Base-by-base conservation (phyloP, 2,329 filamentous ascomycete genomes). In the Trichoderma sp. region DNA sequence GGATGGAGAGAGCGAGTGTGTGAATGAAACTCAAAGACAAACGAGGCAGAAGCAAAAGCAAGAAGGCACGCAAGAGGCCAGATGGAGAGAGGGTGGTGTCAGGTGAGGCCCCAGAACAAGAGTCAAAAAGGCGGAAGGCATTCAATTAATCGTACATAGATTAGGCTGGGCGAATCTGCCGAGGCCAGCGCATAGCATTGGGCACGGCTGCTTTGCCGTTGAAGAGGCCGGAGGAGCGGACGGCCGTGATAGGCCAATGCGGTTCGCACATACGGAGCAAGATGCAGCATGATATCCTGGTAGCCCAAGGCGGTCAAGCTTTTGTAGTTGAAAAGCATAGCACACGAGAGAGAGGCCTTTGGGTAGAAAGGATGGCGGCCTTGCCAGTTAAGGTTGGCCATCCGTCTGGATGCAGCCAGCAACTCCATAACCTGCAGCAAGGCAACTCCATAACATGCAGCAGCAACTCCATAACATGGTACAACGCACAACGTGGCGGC, bases 401-500 rank as follows among this genome's bases (percentile, higher is more conserved):
- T 43, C 47, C 47, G 20, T 53, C 43, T 28, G 34, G 36, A 47
- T 43, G 26, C 36, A 34, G 32, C 32, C 12, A 34, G 32, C 34
- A 64, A 30, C 64, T 67, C 64, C 64, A 30, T 30, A 30, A 30
- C 28, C 28, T 30, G 28, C 28, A 34, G 32, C 32, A 34, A 34
- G 8, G 32, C 32, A 64, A 30, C 64, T 67, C 64, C 64, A 67
- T 67, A 32, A 30, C 50, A 67, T 43, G 28, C 26, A 28, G 26
- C 26, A 28, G 32, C 32, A 64, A 30, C 64, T 67, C 64, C 64
- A 67, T 67, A 32, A 43, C 50, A 67, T 43, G 28, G 57, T 67
- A 67, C 67, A 69, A 70, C 59, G 58, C 59, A 70, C 68, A 70
- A 70, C 68, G 68, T 70, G 68, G 68, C 68, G 68, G 68, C 68